Evolutionary conservation across 257 asterid genomes (phyloP), one percentile per base, ranked within the genome.

Genomic region (Schizonepeta tenuifolia): DNA sequence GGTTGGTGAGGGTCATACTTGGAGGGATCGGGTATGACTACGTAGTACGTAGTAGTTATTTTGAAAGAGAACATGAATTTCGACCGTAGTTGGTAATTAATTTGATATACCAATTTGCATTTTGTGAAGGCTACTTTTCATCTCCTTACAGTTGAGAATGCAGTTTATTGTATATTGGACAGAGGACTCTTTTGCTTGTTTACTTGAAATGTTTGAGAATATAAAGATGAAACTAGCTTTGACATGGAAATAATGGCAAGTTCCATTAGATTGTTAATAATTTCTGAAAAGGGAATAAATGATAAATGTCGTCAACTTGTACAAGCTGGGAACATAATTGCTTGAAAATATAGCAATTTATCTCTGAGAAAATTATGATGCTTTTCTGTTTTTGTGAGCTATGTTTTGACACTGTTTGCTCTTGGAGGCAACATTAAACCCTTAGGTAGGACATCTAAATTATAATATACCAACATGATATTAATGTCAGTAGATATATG

Each of bases 251-350:
- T 13, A 63, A 18, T 18, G 35, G 53, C 0, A 35, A 14, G 47
- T 60, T 60, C 28, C 46, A n/a, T 15, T 1, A 36, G 38, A 17
- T 38, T 2, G 35, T 24, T 35, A 38, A 20, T 5, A 40, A 38
- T 72, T 71, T 75, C 64, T 76, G 65, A 47, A 63, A 73, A 61
- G 78, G 77, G 78, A 79, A 63, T 69, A 72, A 14, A 28, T 80
- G 66, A 83, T 82, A 78, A 67, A 79, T 83, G 77, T 86, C 82
- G 26, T 66, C 78, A 73, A 71, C 83, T 66, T 77, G 65, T 78
- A 77, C 86, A 87, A 85, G 90, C 68, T 75, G 77, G 18, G 86
- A 76, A 86, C 87, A 83, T 74, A 71, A 71, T 76, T 69, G 46
- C 79, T 68, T 62, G 47, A 76, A 59, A 72, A 69, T 65, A 41